Evolutionary conservation across 139 green algal genomes (phyloP).

Genomic region (Haematococcus lacustris): DNA sequence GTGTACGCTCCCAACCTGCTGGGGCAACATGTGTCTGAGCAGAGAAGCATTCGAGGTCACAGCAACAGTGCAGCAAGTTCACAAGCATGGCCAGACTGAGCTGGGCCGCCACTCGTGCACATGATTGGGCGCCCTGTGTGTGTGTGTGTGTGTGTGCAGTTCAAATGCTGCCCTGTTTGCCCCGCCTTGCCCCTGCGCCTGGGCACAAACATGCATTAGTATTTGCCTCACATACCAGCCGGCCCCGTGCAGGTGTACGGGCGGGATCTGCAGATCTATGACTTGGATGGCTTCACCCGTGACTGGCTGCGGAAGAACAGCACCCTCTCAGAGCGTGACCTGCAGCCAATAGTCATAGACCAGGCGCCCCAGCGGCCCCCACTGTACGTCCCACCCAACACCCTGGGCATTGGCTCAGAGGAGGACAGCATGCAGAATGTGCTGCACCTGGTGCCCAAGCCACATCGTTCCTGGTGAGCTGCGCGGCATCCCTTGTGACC

Average conservation of each 20-base stretch:
- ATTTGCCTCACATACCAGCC: not conserved
- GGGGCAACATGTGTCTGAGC: no score
- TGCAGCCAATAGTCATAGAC: conserved; percentile 17
- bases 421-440: conserved; percentile 44
- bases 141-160: no score
- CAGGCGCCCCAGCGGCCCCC: conserved; percentile 24
- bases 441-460: conserved; percentile 29
- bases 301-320: conserved; percentile 32
- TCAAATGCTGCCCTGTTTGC: no score
- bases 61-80: no score
- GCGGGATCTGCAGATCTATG: conserved; percentile 60
- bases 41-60: no score
- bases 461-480: no score
- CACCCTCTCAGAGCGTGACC: not conserved
- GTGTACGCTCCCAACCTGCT: no score
- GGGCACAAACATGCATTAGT: not conserved
- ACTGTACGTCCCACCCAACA: conserved; percentile 18
- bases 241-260: conserved; percentile 48
- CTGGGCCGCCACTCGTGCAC: no score
- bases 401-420: conserved; percentile 25
- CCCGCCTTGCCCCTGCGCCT: no score
- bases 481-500: no score
- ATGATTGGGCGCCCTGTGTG: no score
- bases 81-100: no score
- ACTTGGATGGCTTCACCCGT: conserved; percentile 69